Evolutionary conservation across 2,329 filamentous ascomycete genomes (phyloP).

Genomic region (Phyllosticta citrichinensis): DNA sequence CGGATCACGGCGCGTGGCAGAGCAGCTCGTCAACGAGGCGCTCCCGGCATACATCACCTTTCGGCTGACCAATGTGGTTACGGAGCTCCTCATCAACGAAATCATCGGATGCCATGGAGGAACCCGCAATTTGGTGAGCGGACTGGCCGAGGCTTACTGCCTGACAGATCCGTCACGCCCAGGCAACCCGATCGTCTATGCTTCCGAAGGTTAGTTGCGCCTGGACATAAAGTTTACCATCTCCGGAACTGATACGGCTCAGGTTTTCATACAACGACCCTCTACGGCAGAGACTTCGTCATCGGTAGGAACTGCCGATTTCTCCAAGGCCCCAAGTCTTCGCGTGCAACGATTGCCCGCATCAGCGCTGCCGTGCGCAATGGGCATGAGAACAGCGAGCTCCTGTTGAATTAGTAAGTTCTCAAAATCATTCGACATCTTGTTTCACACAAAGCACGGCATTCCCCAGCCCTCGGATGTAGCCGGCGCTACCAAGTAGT

Average conservation of each 20-base stretch:
- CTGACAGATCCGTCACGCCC: conserved; percentile 59
- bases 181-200: conserved; percentile 65
- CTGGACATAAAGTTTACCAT: not conserved
- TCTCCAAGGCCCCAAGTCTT: conserved; percentile 62
- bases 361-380: conserved; percentile 50
- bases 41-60: conserved; percentile 60
- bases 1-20: conserved; percentile 50
- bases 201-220: conserved; percentile 50
- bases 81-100: conserved; percentile 52
- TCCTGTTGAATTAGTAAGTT: conserved; percentile 60
- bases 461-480: not conserved
- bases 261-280: conserved; percentile 63
- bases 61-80: conserved; percentile 56
- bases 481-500: not conserved
- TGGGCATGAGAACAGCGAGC: conserved; percentile 58
- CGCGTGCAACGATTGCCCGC: conserved; percentile 48
- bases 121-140: conserved; percentile 55
- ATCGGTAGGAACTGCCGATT: conserved; percentile 70
- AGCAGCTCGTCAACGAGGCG: conserved; percentile 53
- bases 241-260: not conserved
- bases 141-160: conserved; percentile 64
- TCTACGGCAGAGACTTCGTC: conserved; percentile 60
- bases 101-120: conserved; percentile 56
- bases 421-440: not conserved
- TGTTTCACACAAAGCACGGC: not conserved